Evolutionary conservation across 2,329 filamentous ascomycete genomes (phyloP), one percentile per base, ranked within the genome.

Genomic region (Talaromyces albobiverticillius): DNA sequence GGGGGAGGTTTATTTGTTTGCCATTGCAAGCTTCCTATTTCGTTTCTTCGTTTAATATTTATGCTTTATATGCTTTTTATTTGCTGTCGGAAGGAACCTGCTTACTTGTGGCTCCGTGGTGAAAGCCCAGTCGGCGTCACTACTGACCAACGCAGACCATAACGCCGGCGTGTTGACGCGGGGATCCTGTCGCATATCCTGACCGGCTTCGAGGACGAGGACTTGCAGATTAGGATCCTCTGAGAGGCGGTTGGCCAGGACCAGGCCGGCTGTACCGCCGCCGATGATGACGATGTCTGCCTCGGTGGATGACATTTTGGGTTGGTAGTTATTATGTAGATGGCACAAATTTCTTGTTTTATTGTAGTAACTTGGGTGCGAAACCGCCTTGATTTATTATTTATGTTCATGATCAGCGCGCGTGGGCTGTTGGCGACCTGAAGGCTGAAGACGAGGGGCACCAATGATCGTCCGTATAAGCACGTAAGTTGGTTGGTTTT

Each of bases 201-300:
- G 13, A 14, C 58, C 59, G 20, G 58, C 54, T 42, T 61, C 58
- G 13, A 61, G 50, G 11, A 61, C 56, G 38, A 56, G 38, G 31
- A 59, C 48, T 2, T 42, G 23, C 14, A 48, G 4, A 31, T 54
- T 46, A 10, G 55, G 31, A 26, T 54, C 46, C 34, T 59, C 57
- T 1, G 54, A 50, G n/a, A 59, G 47, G 5, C 57, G 45, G 26
- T 22, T 42, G 16, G 57, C 57, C 4, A 59, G 22, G 7, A 55
- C 55, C 2, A 54, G 47, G 16, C 57, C 57, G 32, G 57, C 47
- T 7, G 51, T 54, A 11, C 57, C 57, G 8, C 57, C 57, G 18
- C 57, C 57, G 20, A 59, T 38, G 26, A 59, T 38, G 7, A 38
- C 6, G 36, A 18, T 18, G 36, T 38, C 36, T 18, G 16, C 36